Conservation (phyloP, 805 yeast genomes). For the Candida krabiensis region DNA sequence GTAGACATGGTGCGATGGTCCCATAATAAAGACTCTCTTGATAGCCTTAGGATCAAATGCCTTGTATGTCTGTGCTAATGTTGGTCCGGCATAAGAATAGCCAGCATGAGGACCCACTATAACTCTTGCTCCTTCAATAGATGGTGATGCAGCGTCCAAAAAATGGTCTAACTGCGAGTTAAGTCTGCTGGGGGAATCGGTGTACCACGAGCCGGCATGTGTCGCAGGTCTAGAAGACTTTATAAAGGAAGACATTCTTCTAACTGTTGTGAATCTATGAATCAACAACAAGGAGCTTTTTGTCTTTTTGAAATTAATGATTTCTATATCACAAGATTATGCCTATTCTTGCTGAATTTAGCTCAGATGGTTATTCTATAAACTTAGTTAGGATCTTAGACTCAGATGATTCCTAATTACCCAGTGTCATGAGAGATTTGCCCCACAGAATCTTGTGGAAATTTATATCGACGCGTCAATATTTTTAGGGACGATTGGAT, state of each 20-base stretch:
- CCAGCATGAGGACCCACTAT: slow-evolving; percentile 86
- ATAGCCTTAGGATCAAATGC: slow-evolving; percentile 60
- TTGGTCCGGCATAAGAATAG: slow-evolving; percentile 73
- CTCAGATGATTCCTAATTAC: too few relatives aligned
- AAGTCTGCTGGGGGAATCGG: slow-evolving; percentile 43
- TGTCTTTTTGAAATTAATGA: too few relatives aligned
- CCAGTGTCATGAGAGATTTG: too few relatives aligned
- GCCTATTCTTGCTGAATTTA: too few relatives aligned
- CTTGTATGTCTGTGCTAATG: slow-evolving; percentile 74
- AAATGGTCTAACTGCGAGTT: slow-evolving; percentile 50
- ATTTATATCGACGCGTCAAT: too few relatives aligned
- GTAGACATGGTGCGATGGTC: slow-evolving; percentile 92
- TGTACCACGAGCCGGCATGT: slow-evolving; percentile 93
- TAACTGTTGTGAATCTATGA: neutral
- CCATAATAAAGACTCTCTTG: slow-evolving; percentile 73
- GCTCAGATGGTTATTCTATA: too few relatives aligned
- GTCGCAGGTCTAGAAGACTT: slow-evolving; percentile 53
- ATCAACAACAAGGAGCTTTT: too few relatives aligned
- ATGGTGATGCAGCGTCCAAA: slow-evolving; percentile 38
- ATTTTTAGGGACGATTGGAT: too few relatives aligned
- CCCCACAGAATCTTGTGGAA: too few relatives aligned
- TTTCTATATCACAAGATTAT: too few relatives aligned
- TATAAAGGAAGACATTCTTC: neutral
- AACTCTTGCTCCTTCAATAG: slow-evolving; percentile 45
- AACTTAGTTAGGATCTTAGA: too few relatives aligned